A percentile compares a stretch with the other conserved stretches of the same genome.
These are phyloP conservation scores for Spizellomyces punctatus DNA, from an alignment of 192 early-diverging fungal genomes.

Conservation along the genomic window DNA sequence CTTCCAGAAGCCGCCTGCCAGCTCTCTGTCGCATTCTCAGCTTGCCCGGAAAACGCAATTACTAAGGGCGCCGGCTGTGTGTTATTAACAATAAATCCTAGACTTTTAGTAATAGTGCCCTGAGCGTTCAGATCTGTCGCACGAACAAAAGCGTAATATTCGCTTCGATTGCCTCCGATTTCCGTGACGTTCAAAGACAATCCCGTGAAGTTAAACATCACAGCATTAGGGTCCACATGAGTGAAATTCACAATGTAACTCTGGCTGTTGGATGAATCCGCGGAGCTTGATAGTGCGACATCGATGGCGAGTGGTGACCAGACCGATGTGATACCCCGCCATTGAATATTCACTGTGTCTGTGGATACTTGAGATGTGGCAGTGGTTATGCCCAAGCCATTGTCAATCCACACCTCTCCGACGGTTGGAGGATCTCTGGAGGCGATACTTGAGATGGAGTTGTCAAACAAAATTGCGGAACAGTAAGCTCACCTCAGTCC, in stretches of 20 bases:
- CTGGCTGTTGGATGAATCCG: background rate
- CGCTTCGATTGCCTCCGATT: background rate
- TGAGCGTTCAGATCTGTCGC: background rate
- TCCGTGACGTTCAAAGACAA: background rate
- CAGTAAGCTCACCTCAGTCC: background rate
- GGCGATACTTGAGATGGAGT: no score
- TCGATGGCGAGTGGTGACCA: constrained; percentile 10
- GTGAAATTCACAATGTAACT: background rate
- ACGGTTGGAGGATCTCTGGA: background rate
- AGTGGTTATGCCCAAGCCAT: background rate
- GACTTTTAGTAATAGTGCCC: no score
- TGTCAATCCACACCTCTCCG: background rate
- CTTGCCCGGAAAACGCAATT: background rate
- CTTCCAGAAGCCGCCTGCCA: background rate
- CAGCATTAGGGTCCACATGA: background rate
- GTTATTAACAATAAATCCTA: constrained; percentile 10
- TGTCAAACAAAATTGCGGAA: no score
- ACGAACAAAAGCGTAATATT: constrained; percentile 10
- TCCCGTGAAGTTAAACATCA: background rate
- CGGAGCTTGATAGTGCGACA: background rate
- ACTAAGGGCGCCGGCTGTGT: background rate
- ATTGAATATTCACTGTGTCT: background rate
- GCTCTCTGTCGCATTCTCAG: background rate
- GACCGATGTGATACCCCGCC: background rate
- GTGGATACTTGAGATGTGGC: background rate